Conservation (phyloP, 2,329 filamentous ascomycete species). For the Aspergillus pseudoterreus region DNA sequence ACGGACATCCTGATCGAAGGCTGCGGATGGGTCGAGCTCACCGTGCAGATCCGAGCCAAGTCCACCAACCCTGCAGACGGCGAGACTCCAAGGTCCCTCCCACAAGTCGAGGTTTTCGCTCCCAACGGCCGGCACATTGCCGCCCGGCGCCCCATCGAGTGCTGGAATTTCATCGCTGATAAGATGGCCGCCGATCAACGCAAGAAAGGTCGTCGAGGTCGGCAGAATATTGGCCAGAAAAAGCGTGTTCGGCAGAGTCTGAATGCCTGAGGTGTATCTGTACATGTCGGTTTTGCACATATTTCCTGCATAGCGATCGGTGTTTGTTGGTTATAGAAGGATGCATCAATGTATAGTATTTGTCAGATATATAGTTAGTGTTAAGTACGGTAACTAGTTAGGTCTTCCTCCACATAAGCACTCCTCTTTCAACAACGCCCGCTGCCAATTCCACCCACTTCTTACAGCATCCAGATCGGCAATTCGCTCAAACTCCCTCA, state of each 20-base stretch:
- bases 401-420: neutral
- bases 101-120: conserved; percentile 74
- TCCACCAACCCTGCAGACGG: conserved; percentile 17
- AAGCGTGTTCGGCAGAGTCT: conserved; percentile 16
- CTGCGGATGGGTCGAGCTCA: conserved; percentile 88
- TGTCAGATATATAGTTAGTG: neutral
- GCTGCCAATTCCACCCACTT: neutral
- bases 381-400: too few species aligned
- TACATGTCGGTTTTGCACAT: conserved; percentile 4
- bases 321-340: conserved; percentile 7
- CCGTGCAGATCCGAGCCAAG: conserved; percentile 69
- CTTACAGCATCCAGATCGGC: too few species aligned
- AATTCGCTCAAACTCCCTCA: too few species aligned
- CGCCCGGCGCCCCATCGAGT: conserved; percentile 29
- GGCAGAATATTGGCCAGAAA: conserved; percentile 23
- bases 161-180: conserved; percentile 30
- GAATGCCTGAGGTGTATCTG: neutral
- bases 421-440: neutral
- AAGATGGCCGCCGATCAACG: conserved; percentile 29
- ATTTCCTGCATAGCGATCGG: conserved; percentile 14
- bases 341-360: neutral
- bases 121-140: conserved; percentile 80
- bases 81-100: conserved; percentile 43
- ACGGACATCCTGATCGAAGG: conserved; percentile 88
- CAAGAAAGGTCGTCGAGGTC: conserved; percentile 18